A percentile compares a stretch with the other conserved stretches of the same genome.
Evolutionary conservation across 2,329 filamentous ascomycete species (phyloP).

Genomic region (Fonsecaea monophora): DNA sequence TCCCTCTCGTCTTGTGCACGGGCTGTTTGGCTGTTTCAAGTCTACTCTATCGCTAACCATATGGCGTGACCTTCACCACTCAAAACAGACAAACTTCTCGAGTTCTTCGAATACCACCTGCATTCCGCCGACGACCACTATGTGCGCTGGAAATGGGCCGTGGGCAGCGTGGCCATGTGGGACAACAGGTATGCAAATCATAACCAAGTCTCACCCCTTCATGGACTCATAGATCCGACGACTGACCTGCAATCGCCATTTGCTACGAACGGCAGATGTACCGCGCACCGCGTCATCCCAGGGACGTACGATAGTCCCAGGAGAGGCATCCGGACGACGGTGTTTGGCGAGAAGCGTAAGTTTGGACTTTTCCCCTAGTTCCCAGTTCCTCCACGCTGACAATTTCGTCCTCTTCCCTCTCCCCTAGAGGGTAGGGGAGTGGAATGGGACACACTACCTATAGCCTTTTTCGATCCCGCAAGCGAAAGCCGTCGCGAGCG

Average conservation of each 20-base stretch:
- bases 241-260: not conserved
- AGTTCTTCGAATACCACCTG: conserved; percentile 48
- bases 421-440: too few species aligned
- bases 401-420: not conserved
- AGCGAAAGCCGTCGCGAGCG: conserved; percentile 38
- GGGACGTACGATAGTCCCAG: conserved; percentile 49
- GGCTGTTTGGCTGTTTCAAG: not conserved
- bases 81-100: conserved; percentile 33
- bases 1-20: not conserved
- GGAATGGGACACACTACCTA: not conserved
- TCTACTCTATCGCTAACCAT: conserved; percentile 10
- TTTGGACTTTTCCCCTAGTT: not conserved
- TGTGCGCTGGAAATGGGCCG: conserved; percentile 60
- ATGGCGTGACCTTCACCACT: conserved; percentile 22
- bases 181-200: conserved; percentile 48
- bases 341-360: conserved; percentile 53
- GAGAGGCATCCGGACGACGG: conserved; percentile 52
- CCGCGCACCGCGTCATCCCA: conserved; percentile 53
- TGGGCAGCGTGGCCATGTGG: conserved; percentile 60
- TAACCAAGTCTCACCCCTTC: not conserved
- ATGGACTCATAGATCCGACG: not conserved
- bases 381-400: not conserved
- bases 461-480: conserved; percentile 34
- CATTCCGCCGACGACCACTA: conserved; percentile 59
- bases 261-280: conserved; percentile 41